Evolutionary conservation across 2,329 filamentous ascomycete species (phyloP), one percentile per base, ranked within the genome.

Genomic region (Phyllosticta citriasiana): DNA sequence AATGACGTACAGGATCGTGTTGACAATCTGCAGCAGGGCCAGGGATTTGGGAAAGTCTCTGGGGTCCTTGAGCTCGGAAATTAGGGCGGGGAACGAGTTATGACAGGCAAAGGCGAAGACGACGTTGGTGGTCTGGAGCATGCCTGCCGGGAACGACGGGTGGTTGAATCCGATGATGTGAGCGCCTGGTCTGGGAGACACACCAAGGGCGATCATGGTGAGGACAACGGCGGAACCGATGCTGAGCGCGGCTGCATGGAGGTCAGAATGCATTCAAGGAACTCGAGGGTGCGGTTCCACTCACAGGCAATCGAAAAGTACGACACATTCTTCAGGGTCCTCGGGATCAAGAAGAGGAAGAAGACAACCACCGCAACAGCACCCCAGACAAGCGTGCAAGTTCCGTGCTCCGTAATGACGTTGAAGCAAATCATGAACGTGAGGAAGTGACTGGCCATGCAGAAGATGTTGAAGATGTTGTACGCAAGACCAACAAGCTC

Each of bases 381-480:
- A 3, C 80, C 82, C 74, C 84, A 88, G 1, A 84, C 76, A 61
- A 88, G 83, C 3, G 84, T 85, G 71, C 86, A 89, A 0, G 81
- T 79, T 0, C 78, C 82, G 64, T 87, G 80, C 3, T 81, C 71
- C 4, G 84, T 85, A 57, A 89, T 77, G 57, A 80, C 84, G 66
- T 85, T 85, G 72, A 89, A 82, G 65, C 86, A 86, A 67, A 89
- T 86, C 33, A 80, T 81, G 65, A 88, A 88, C 0, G 86, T 88
- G 64, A 89, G 75, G 57, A 88, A 78, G 73, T 91, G 88, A n/a
- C 85, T 87, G 35, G 82, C 85, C 73, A 87, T 85, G 66, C 88
- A 81, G 73, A 90, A 88, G 33, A 72, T 66, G 53, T 72, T 62
- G 64, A 71, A 72, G 25, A 73, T 66, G 52, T 67, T 69, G 62